phyloP scores from a whole-genome alignment of 2,329 filamentous ascomycete genomes.

The Sordariomycetes sp. region DNA sequence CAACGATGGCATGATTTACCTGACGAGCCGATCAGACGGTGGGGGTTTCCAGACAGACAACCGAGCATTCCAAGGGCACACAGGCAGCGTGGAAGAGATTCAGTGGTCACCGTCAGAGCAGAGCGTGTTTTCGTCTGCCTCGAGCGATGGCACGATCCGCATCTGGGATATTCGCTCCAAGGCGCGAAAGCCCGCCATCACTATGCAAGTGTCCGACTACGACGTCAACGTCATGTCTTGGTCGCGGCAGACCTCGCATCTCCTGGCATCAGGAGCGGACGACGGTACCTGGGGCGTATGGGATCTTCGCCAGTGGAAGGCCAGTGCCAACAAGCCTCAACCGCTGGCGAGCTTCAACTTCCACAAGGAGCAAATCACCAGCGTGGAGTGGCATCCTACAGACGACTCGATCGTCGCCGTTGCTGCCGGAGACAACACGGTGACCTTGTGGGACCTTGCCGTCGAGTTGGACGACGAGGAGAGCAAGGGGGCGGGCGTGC shows the following conservation, averaged over 20 bases:
- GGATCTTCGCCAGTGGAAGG: constrained; percentile 93
- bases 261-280: constrained; percentile 87
- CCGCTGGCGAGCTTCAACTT: constrained; percentile 92
- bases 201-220: constrained; percentile 70
- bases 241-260: constrained; percentile 79
- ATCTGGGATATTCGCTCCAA: constrained; percentile 95
- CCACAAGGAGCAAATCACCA: constrained; percentile 94
- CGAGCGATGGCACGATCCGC: constrained; percentile 87
- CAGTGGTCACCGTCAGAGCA: constrained; percentile 94
- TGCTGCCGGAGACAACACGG: constrained; percentile 84
- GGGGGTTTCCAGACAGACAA: constrained; percentile 86
- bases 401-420: constrained; percentile 95
- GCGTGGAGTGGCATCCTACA: constrained; percentile 93
- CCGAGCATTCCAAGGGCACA: constrained; percentile 75
- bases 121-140: constrained; percentile 90
- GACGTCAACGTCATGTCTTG: constrained; percentile 97
- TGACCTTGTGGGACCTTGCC: constrained; percentile 93
- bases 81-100: constrained; percentile 80
- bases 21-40: constrained; percentile 76
- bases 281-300: constrained; percentile 93
- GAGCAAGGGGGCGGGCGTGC: constrained; percentile 72
- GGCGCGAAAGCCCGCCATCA: constrained; percentile 78
- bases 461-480: constrained; percentile 97
- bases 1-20: constrained; percentile 80
- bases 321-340: constrained; percentile 49